Base-by-base conservation (phyloP, 2,329 filamentous ascomycete species). In the Aspergillus aculeatinus region DNA sequence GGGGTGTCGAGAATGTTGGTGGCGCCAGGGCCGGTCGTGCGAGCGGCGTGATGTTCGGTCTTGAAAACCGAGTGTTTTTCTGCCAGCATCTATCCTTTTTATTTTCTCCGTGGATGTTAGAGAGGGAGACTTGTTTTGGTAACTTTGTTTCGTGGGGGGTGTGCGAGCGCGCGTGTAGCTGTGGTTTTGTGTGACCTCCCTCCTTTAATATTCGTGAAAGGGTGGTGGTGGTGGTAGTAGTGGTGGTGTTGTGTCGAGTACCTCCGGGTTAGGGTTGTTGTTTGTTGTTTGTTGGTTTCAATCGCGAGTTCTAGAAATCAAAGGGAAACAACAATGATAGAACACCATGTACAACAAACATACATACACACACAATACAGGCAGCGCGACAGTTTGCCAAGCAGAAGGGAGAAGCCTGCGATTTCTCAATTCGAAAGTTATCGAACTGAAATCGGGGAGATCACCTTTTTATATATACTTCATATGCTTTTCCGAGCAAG, bases 1-100 rank as follows among this genome's bases (percentile, higher is more conserved):
- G 73, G 73, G 52, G 68, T 63, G 51, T 73, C 70, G 54, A 68
- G 7, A 29, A 29, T 2, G 27, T 29, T 67, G 47, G 57, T 70
- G 29, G 47, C 12, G 48, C 14, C 16, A 5, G 39, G 14, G 5
- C 39, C 16, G 39, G 16, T 16, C 10, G 33, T 29, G 33, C 33
- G 11, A 16, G 33, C 9, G 33, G 12, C 11, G 16, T 44, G 39
- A 16, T 60, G 50, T 19, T 68, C 65, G 23, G 70, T 44, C 16
- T 44, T 44, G 39, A 44, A 6, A 44, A 44, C 39, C 39, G 39
- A 44, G 14, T 12, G 14, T 44, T n/a, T 58, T 58, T 71, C 70
- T 51, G 66, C 62, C 42, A 71, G 67, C 72, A 75, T 75, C 58
- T 52, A 48, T 53, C 25, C 42, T 35, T 35, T 35, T 35, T 6